Evolutionary conservation across 78 protist genomes (phyloP), one percentile per base, ranked within the genome.

Genomic region (Pelomyxa schiedti): DNA sequence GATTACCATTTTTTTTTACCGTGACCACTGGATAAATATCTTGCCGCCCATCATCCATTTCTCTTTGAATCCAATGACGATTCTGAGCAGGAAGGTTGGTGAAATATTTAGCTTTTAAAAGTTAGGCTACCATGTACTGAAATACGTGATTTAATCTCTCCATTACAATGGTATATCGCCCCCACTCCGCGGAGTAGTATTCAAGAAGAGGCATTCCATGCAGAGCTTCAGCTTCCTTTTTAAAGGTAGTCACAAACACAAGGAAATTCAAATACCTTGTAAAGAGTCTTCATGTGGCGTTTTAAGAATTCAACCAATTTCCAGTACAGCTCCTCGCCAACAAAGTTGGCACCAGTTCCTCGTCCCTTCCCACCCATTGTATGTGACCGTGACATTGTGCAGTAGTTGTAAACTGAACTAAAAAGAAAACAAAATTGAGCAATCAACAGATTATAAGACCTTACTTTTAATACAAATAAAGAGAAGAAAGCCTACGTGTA

Each of bases 51-150:
- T 89, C 93, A 8, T 81, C 88, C 16, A 64, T 53, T 42, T 84
- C 88, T 58, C 93, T 74, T 41, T 76, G 73, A 47, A 89, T 72
- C 89, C 89, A 89, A 65, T 84, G 79, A 30, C 93, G 85, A 64
- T 89, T 89, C 81, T 80, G 42, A 4, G 30, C 8, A 9, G 30
- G n/a, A 8, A 22, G 64, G 70, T n/a, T 9, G 64, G 37, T 30
- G 70, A n/a, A 22, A n/a, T 36, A n/a, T 8, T 9, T 36, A 9
- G 70, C 30, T 66, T n/a, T n/a, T 30, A 9, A 66, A 66, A 9
- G 37, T 30, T n/a, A n/a, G 37, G 65, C 3, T 72, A 74, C 84
- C 80, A 84, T 29, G 65, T 84, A 84, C 39, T 78, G 82, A 58
- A 84, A 84, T 30, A 84, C 79, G 72, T 84, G 63, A 69, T 78